Conservation (phyloP, 208 protist species). For the Acanthamoeba rhysodes region DNA sequence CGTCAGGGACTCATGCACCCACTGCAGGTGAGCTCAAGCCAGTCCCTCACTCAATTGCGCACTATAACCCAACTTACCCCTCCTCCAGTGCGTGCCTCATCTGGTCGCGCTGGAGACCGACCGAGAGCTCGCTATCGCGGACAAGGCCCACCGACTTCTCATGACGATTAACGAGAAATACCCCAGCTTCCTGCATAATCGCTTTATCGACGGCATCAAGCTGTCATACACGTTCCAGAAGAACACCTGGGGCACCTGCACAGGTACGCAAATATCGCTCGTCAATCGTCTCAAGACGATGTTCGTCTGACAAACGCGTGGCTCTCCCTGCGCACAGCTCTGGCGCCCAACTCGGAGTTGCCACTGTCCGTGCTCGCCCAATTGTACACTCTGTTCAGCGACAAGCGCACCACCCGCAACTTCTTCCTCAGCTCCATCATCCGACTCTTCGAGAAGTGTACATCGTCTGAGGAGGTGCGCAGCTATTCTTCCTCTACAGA, state of each 20-base stretch:
- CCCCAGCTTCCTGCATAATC: slow-evolving; percentile 71
- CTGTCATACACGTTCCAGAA: slow-evolving; percentile 69
- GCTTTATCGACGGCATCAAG: slow-evolving; percentile 75
- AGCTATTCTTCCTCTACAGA: not conserved
- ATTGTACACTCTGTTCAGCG: slow-evolving; percentile 74
- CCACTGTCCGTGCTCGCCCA: slow-evolving; percentile 35
- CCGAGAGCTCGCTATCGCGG: slow-evolving; percentile 12
- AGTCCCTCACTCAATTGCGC: not conserved
- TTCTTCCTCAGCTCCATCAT: slow-evolving; percentile 58
- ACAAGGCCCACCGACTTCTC: slow-evolving; percentile 50
- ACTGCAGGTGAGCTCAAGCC: not conserved
- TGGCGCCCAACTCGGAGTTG: not conserved
- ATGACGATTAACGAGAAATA: slow-evolving; percentile 65
- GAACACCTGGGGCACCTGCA: slow-evolving; percentile 17
- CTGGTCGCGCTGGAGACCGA: slow-evolving; percentile 72
- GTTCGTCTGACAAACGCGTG: not conserved
- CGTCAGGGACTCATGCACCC: slow-evolving; percentile 74
- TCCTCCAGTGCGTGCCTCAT: slow-evolving; percentile 53
- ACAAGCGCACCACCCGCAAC: slow-evolving; percentile 62
- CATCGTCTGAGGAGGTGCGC: slow-evolving; percentile 52
- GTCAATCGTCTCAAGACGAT: not conserved
- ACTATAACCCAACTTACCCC: not conserved
- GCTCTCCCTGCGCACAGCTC: not conserved
- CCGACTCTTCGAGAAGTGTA: slow-evolving; percentile 71
- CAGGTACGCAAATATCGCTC: not conserved